Evolutionary conservation across 805 yeast species (phyloP).

Genomic region (Yarrowia bubula): DNA sequence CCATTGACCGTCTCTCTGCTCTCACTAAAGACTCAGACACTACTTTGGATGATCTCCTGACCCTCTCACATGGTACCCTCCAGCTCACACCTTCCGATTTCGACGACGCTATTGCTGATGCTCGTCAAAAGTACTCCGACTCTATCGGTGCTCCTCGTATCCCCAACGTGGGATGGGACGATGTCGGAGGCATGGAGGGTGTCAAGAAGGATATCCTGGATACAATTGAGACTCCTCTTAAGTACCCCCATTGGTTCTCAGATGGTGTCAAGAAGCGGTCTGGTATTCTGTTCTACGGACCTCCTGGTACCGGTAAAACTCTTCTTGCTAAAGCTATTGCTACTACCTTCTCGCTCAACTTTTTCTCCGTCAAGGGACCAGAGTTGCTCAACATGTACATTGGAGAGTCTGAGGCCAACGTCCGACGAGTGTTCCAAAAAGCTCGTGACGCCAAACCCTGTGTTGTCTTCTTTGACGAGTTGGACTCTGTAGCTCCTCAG

Average conservation of each 20-base stretch:
- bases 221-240: slow-evolving; percentile 93
- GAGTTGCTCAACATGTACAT: slow-evolving; percentile 95
- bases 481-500: slow-evolving; percentile 97
- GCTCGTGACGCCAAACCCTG: slow-evolving; percentile 98
- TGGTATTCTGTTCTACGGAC: slow-evolving; percentile 94
- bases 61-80: slow-evolving; percentile 51
- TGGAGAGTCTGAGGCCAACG: slow-evolving; percentile 98
- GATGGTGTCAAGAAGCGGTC: slow-evolving; percentile 90
- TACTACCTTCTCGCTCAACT: slow-evolving; percentile 87
- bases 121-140: slow-evolving; percentile 84
- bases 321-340: slow-evolving; percentile 96
- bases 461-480: slow-evolving; percentile 94
- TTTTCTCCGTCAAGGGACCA: slow-evolving; percentile 96
- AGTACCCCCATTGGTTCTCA: slow-evolving; percentile 84
- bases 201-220: slow-evolving; percentile 92
- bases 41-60: slow-evolving; percentile 40
- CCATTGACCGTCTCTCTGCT: slow-evolving; percentile 48
- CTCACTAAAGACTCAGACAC: slow-evolving; percentile 27
- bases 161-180: slow-evolving; percentile 95
- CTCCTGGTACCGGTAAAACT: slow-evolving; percentile 98
- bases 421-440: slow-evolving; percentile 85
- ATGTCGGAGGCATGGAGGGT: slow-evolving; percentile 89
- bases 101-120: slow-evolving; percentile 68
- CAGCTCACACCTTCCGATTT: slow-evolving; percentile 59
- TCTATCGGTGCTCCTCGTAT: slow-evolving; percentile 96